Evolutionary conservation across 441 rosid genomes (phyloP).

Genomic region (Populus hybrid): DNA sequence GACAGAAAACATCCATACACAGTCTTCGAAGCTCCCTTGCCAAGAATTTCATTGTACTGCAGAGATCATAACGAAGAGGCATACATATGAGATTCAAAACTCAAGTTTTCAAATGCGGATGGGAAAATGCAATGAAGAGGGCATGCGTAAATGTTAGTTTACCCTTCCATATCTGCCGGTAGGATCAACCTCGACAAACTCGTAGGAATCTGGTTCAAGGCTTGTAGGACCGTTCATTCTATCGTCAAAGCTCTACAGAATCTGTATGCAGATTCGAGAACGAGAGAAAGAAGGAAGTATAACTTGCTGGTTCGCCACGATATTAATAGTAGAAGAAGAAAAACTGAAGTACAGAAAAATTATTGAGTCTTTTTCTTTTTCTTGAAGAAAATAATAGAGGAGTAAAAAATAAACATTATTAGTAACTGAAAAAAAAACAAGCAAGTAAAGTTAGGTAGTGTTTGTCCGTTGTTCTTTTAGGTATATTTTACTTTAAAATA

Average conservation of each 20-base stretch:
- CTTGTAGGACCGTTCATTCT: conserved; percentile 37
- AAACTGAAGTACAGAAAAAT: not conserved
- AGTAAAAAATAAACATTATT: not conserved
- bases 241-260: conserved; percentile 9
- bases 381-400: too few relatives aligned
- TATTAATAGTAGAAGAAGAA: not conserved
- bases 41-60: conserved; percentile 89
- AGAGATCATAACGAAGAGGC: conserved; percentile 16
- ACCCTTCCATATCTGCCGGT: conserved; percentile 98
- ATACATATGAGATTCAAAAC: conserved; percentile 10
- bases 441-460: not conserved
- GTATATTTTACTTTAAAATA: not conserved
- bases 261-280: not conserved
- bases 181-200: conserved; percentile 94
- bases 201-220: conserved; percentile 39
- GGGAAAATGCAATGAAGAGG: not conserved
- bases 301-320: not conserved
- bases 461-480: too few relatives aligned
- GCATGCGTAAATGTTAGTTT: conserved; percentile 29
- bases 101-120: not conserved
- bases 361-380: too few relatives aligned
- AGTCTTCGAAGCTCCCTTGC: conserved; percentile 91
- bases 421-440: not conserved
- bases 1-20: conserved; percentile 46
- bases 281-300: not conserved